phyloP scores from a whole-genome alignment of 768 basidiomycete genomes.

The Ephemerocybe angulata region DNA sequence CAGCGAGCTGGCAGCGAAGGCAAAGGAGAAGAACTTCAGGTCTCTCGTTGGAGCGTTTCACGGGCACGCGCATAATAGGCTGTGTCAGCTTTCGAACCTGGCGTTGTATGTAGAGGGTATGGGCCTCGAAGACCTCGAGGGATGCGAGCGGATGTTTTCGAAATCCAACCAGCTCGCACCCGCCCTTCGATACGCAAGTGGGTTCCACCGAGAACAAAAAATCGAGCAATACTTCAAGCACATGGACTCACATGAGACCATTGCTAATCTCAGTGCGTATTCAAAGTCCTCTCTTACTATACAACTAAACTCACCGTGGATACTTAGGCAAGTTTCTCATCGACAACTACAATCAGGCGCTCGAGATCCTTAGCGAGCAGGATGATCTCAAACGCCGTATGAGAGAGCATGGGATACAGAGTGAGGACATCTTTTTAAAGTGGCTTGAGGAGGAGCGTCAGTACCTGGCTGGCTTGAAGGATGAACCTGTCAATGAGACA shows the following conservation, averaged over 20 bases:
- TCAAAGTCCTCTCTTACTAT: neutral
- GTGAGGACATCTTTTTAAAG: slow-evolving; percentile 7
- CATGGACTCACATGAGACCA: neutral
- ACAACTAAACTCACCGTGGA: neutral
- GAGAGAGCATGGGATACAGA: slow-evolving; percentile 6
- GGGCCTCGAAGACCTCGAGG: slow-evolving; percentile 25
- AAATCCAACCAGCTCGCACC: slow-evolving; percentile 20
- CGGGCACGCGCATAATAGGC: slow-evolving; percentile 25
- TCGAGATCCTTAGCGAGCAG: slow-evolving; percentile 13
- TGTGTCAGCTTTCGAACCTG: slow-evolving; percentile 23
- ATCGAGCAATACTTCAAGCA: slow-evolving; percentile 6
- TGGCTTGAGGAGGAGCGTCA: slow-evolving; percentile 20
- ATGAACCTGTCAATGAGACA: slow-evolving; percentile 15
- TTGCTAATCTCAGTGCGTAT: neutral
- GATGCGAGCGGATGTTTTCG: slow-evolving; percentile 21
- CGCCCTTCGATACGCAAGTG: slow-evolving; percentile 7
- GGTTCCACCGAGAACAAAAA: slow-evolving; percentile 9
- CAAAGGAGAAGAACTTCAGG: neutral
- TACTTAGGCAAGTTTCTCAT: slow-evolving; percentile 8
- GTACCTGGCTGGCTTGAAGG: slow-evolving; percentile 14
- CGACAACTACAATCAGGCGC: slow-evolving; percentile 22
- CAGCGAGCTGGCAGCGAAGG: slow-evolving; percentile 17
- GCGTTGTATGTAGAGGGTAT: slow-evolving; percentile 18
- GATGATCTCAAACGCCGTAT: slow-evolving; percentile 4
- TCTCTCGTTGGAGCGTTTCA: slow-evolving; percentile 23